These are phyloP conservation scores for Suaeda aralocaspica DNA, from an alignment of 148 eudicot species.

Conservation along the genomic window DNA sequence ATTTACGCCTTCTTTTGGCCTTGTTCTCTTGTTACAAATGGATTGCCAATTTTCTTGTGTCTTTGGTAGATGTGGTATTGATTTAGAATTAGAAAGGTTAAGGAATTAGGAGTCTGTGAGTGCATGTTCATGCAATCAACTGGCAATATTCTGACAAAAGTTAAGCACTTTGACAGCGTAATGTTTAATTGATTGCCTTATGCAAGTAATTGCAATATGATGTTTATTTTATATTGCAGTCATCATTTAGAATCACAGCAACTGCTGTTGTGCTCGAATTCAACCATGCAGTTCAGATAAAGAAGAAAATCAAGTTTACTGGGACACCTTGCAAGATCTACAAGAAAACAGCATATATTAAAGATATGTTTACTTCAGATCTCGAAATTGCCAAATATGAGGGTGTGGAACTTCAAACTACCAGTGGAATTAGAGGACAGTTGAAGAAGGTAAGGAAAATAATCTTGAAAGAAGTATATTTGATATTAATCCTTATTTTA, in stretches of 20 bases:
- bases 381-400: conserved; percentile 95
- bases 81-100: neutral
- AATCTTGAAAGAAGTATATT: too few species aligned
- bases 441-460: conserved; percentile 67
- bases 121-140: too few species aligned
- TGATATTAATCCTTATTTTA: neutral
- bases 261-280: conserved; percentile 77
- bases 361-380: conserved; percentile 97
- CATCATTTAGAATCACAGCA: conserved; percentile 84
- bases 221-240: conserved; percentile 35
- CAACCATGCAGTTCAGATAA: conserved; percentile 75
- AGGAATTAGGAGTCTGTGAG: neutral
- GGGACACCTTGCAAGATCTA: conserved; percentile 86
- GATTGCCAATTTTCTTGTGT: neutral
- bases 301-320: conserved; percentile 88
- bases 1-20: neutral
- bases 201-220: neutral
- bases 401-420: conserved; percentile 80
- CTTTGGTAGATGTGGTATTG: neutral
- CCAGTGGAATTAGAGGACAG: conserved; percentile 93
- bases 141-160: neutral
- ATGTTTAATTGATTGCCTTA: too few species aligned
- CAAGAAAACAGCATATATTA: conserved; percentile 87
- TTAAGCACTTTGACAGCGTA: too few species aligned
- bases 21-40: neutral